A percentile compares a stretch with the other conserved stretches of the same genome.
Evolutionary conservation across 2,329 filamentous ascomycete species (phyloP).

Genomic region (Sporothrix sp.): DNA sequence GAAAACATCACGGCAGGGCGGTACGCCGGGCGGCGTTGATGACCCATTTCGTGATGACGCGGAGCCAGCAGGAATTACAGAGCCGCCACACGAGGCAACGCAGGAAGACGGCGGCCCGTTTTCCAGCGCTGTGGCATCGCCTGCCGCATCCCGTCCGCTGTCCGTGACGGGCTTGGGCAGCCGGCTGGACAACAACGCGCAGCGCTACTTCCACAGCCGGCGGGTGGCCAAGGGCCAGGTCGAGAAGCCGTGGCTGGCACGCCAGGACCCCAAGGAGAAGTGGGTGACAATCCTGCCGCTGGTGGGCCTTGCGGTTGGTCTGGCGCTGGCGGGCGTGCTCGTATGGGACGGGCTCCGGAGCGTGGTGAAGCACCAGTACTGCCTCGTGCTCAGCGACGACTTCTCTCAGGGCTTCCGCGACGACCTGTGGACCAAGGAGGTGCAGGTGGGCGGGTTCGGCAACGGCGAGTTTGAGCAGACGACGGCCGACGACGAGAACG

Average conservation of each 20-base stretch:
- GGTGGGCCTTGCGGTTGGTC: slow-evolving; percentile 58
- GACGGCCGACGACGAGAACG: slow-evolving; percentile 61
- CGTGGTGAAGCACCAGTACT: slow-evolving; percentile 68
- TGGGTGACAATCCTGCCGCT: slow-evolving; percentile 77
- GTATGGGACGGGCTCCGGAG: slow-evolving; percentile 65
- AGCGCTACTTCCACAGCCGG: slow-evolving; percentile 63
- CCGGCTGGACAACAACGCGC: slow-evolving; percentile 29
- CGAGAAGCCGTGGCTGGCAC: too few species aligned
- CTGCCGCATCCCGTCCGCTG: not conserved
- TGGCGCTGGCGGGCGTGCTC: slow-evolving; percentile 58
- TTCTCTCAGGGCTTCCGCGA: slow-evolving; percentile 51
- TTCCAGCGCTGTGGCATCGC: slow-evolving; percentile 33
- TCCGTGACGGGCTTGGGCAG: slow-evolving; percentile 34
- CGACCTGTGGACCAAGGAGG: slow-evolving; percentile 63
- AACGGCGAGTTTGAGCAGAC: slow-evolving; percentile 78
- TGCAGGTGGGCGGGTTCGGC: slow-evolving; percentile 64
- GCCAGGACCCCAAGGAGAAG: slow-evolving; percentile 65
- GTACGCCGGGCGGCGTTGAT: slow-evolving; percentile 8
- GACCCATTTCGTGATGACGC: slow-evolving; percentile 33
- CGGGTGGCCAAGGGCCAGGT: slow-evolving; percentile 54
- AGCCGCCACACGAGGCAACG: not conserved
- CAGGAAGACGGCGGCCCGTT: slow-evolving; percentile 33
- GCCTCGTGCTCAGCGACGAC: slow-evolving; percentile 54
- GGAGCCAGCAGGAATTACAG: slow-evolving; percentile 22
- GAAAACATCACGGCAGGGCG: not conserved